A percentile compares a stretch with the other conserved stretches of the same genome.
phyloP scores from a whole-genome alignment of 345 rosid genomes.

The rapeseed (Brassica napus) region Da-Ae NC_063440.1:7251501-7252000 shows the following conservation, averaged over 20 bases:
- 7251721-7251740: constrained; percentile 95
- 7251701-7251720: constrained; percentile 88
- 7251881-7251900: constrained; percentile 95
- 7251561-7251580: constrained; percentile 98
- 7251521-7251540: constrained; percentile 99
- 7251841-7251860: neutral
- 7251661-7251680: constrained; percentile 96
- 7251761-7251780: constrained; percentile 95
- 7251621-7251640: constrained; percentile 97
- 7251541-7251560: constrained; percentile 94
- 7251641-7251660: constrained; percentile 94
- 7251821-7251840: neutral
- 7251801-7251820: constrained; percentile 26
- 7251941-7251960: constrained; percentile 99
- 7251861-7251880: constrained; percentile 1
- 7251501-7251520: constrained; percentile 98
- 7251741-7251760: constrained; percentile 93
- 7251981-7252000: constrained; percentile 77
- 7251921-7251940: constrained; percentile 91
- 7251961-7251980: constrained; percentile 87
- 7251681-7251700: constrained; percentile 99
- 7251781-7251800: constrained; percentile 91
- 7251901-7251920: constrained; percentile 90
- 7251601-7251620: constrained; percentile 97
- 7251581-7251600: constrained; percentile 85